These are phyloP conservation scores for Colletotrichum sansevieriae DNA, from an alignment of 2,329 filamentous ascomycete genomes.

Conservation along the genomic window DNA sequence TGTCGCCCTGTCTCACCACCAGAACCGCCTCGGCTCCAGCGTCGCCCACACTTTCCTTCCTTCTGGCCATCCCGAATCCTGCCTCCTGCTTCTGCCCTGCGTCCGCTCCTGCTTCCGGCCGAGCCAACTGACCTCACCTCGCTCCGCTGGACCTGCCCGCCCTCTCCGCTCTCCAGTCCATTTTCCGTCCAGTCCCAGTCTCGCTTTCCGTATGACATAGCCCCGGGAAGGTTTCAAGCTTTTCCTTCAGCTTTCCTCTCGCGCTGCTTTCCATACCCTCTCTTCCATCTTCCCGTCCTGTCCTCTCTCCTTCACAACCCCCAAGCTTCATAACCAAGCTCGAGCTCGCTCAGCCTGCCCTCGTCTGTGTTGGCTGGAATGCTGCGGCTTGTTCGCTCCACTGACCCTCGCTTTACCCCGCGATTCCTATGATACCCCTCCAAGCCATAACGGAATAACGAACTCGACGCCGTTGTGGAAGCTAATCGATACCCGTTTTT, in stretches of 20 bases:
- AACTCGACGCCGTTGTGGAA: constrained; percentile 14
- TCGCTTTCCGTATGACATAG: constrained; percentile 31
- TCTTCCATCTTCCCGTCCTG: constrained; percentile 34
- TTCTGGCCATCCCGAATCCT: constrained; percentile 1
- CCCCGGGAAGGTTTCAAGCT: constrained; percentile 25
- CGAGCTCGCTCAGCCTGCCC: neutral
- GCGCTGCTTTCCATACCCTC: constrained; percentile 18
- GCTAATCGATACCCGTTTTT: constrained; percentile 12
- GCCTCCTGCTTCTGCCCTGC: constrained; percentile 1
- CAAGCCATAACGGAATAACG: constrained; percentile 17
- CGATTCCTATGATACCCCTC: constrained; percentile 29
- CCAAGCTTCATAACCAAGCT: constrained; percentile 9
- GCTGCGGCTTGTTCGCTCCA: constrained; percentile 24
- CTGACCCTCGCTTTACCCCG: constrained; percentile 21
- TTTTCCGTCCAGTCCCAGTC: constrained; percentile 1
- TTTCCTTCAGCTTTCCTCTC: constrained; percentile 29
- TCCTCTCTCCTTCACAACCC: constrained; percentile 6
- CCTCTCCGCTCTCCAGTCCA: neutral
- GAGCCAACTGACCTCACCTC: constrained; percentile 12
- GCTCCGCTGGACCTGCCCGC: neutral
- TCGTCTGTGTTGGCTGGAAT: constrained; percentile 22
- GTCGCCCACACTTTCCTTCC: constrained; percentile 26
- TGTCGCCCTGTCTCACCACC: constrained; percentile 46
- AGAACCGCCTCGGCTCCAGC: constrained; percentile 28
- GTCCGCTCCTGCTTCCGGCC: constrained; percentile 26